These are phyloP conservation scores for Ricinus communis DNA, from an alignment of 345 rosid species.

Conservation along the genomic window DNA sequence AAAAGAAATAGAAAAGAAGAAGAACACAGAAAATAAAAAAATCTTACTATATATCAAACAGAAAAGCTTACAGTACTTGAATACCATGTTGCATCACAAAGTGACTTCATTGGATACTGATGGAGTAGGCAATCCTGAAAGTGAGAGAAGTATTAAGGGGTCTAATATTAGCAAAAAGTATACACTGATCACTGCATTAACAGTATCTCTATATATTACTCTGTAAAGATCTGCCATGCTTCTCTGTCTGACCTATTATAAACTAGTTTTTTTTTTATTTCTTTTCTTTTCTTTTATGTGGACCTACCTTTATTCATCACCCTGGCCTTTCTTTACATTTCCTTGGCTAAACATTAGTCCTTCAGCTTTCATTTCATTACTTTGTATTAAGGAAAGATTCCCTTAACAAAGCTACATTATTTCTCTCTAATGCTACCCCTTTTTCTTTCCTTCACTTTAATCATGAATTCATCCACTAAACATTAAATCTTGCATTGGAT, in stretches of 20 bases:
- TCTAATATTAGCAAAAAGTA: slow-evolving; percentile 19
- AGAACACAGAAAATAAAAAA: no score
- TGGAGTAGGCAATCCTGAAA: slow-evolving; percentile 6
- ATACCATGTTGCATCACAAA: background rate
- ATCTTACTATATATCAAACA: background rate
- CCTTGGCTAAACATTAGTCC: slow-evolving; percentile 21
- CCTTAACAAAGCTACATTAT: slow-evolving; percentile 28
- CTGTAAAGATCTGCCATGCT: slow-evolving; percentile 31
- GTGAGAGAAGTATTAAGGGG: slow-evolving; percentile 2
- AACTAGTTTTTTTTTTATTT: slow-evolving; percentile 27
- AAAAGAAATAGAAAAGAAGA: no score
- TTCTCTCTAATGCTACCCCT: slow-evolving; percentile 1
- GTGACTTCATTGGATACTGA: slow-evolving; percentile 14
- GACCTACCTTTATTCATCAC: slow-evolving; percentile 21
- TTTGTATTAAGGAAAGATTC: slow-evolving; percentile 32
- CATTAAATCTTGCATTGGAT: no score
- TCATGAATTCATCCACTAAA: no score
- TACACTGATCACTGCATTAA: background rate
- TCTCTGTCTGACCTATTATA: slow-evolving; percentile 37
- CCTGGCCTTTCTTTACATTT: slow-evolving; percentile 5
- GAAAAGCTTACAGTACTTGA: background rate
- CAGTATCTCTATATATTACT: slow-evolving; percentile 4
- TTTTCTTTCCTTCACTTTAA: background rate
- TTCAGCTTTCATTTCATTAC: slow-evolving; percentile 7
- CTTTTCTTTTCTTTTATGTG: slow-evolving; percentile 10